These are phyloP conservation scores for Aspergillus floridensis DNA, from an alignment of 2,329 filamentous ascomycete genomes.

Conservation along the genomic window DNA sequence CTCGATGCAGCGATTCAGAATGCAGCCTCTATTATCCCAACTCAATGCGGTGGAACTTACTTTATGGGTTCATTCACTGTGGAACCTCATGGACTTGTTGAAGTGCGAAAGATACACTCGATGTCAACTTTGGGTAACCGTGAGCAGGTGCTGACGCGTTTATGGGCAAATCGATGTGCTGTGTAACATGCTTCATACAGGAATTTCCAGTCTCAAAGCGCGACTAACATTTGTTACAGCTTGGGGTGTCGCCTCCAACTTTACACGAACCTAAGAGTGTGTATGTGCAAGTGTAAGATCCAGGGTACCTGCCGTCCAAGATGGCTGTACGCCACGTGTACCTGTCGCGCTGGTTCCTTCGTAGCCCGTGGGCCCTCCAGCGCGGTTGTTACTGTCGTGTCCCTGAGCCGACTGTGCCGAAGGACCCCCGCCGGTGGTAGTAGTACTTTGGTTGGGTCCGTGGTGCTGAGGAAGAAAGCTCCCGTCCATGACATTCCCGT, in stretches of 20 bases:
- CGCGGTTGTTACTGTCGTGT: constrained; percentile 13
- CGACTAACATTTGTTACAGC: neutral
- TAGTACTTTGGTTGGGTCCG: constrained; percentile 18
- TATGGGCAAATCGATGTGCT: neutral
- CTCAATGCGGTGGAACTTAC: neutral
- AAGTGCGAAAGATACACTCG: neutral
- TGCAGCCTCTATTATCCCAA: neutral
- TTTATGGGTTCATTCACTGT: neutral
- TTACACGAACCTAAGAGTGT: constrained; percentile 16
- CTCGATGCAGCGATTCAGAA: neutral
- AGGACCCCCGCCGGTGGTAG: constrained; percentile 19
- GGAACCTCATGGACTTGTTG: neutral
- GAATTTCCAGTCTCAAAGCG: neutral
- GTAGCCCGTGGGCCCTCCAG: constrained; percentile 25
- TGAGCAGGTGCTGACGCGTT: neutral
- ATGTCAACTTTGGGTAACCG: neutral
- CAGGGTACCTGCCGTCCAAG: constrained; percentile 27
- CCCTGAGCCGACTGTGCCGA: constrained; percentile 20
- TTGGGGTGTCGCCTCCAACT: neutral
- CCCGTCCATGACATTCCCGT: constrained; percentile 34
- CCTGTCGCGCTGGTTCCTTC: constrained; percentile 22
- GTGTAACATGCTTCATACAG: neutral
- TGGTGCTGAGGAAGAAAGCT: constrained; percentile 28
- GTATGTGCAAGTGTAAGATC: constrained; percentile 29
- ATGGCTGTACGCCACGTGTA: constrained; percentile 27